These are phyloP conservation scores for Anthracocystis walkeri DNA, from an alignment of 1,284 basidiomycete species.

Conservation along the genomic window DNA sequence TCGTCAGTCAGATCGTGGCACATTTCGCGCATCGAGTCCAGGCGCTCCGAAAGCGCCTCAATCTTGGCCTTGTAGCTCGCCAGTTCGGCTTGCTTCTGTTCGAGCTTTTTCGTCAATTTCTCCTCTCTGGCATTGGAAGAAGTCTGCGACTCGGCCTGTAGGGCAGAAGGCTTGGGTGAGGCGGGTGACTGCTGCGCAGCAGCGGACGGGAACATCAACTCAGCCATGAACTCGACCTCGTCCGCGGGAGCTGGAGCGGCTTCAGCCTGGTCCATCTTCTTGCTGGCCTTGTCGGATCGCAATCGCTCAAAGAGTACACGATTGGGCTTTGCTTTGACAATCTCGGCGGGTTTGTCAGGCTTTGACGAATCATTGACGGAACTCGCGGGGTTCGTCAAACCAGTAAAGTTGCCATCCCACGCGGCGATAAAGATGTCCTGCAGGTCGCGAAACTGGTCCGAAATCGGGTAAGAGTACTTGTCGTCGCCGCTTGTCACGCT, in stretches of 20 bases:
- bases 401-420: constrained; percentile 36
- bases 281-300: constrained; percentile 19
- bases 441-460: constrained; percentile 31
- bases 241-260: constrained; percentile 3
- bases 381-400: constrained; percentile 2
- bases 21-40: constrained; percentile 37
- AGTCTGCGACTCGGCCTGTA: background rate
- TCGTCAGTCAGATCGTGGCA: constrained; percentile 45
- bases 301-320: constrained; percentile 21
- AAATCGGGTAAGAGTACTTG: constrained; percentile 27
- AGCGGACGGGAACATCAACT: constrained; percentile 19
- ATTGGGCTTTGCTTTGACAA: constrained; percentile 18
- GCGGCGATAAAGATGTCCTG: constrained; percentile 41
- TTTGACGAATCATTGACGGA: background rate
- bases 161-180: background rate
- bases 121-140: background rate
- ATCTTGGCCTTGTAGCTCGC: constrained; percentile 13
- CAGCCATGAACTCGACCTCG: constrained; percentile 31
- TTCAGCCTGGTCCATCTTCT: background rate
- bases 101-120: constrained; percentile 15
- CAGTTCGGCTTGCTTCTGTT: constrained; percentile 25
- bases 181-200: background rate
- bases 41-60: constrained; percentile 30
- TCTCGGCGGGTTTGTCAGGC: background rate
- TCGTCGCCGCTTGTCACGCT: constrained; percentile 3